These are phyloP conservation scores for Rhinocladiella mackenziei DNA, from an alignment of 2,329 filamentous ascomycete species.

Conservation along the genomic window DNA sequence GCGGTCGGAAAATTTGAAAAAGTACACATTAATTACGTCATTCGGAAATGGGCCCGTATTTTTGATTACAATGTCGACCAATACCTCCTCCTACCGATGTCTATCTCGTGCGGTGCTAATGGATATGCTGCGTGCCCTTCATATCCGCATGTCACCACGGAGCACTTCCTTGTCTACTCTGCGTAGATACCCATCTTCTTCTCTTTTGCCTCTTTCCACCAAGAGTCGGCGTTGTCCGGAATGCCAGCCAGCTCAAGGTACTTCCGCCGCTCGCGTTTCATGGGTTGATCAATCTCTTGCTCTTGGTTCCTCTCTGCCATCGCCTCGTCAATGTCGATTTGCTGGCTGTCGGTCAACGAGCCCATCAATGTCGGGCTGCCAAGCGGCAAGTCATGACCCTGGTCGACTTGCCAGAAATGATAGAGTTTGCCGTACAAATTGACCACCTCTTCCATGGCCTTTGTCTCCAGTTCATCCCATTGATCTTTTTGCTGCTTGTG, in stretches of 20 bases:
- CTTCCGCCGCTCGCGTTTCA: conserved; percentile 53
- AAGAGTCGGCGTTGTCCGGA: conserved; percentile 43
- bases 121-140: too few species aligned
- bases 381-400: conserved; percentile 50
- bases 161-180: not conserved
- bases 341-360: conserved; percentile 45
- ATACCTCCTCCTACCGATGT: too few species aligned
- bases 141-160: too few species aligned
- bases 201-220: conserved; percentile 40
- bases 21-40: not conserved
- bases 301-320: conserved; percentile 52
- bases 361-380: conserved; percentile 62
- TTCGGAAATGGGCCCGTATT: not conserved
- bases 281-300: conserved; percentile 50
- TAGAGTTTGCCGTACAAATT: conserved; percentile 77
- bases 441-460: conserved; percentile 74
- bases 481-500: conserved; percentile 48
- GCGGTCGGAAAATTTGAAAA: too few species aligned
- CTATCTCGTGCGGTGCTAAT: too few species aligned
- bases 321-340: conserved; percentile 35
- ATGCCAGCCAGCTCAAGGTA: conserved; percentile 50
- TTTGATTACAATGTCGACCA: too few species aligned
- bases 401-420: conserved; percentile 82
- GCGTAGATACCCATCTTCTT: conserved; percentile 24
- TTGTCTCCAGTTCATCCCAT: conserved; percentile 74